These are phyloP conservation scores for Neobulgaria alba DNA, from an alignment of 2,329 filamentous ascomycete genomes.

Conservation along the genomic window DNA sequence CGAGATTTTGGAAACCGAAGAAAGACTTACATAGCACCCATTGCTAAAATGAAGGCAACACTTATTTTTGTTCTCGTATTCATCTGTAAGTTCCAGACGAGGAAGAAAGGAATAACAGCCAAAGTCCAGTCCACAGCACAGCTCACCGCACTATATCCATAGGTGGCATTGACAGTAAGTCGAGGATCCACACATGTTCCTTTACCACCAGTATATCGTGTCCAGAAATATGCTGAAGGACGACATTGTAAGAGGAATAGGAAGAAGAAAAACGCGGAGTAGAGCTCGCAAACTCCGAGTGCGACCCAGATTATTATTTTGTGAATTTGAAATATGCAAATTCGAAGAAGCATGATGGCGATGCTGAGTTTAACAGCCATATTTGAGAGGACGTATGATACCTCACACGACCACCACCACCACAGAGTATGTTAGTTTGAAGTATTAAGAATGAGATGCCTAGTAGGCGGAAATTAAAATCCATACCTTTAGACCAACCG, in stretches of 20 bases:
- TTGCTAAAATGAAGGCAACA: constrained; percentile 23
- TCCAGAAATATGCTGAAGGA: constrained; percentile 33
- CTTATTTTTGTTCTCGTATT: constrained; percentile 32
- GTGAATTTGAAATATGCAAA: constrained; percentile 27
- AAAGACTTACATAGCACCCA: constrained; percentile 32
- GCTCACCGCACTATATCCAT: constrained; percentile 33
- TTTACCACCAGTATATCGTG: constrained; percentile 25
- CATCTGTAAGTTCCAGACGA: constrained; percentile 36
- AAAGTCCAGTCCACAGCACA: constrained; percentile 34
- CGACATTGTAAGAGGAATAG: constrained; percentile 33
- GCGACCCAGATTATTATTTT: constrained; percentile 29
- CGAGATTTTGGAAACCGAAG: too few species aligned
- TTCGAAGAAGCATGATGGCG: constrained; percentile 33
- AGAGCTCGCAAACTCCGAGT: constrained; percentile 27
- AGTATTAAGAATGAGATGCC: neutral
- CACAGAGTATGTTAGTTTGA: too few species aligned
- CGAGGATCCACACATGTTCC: constrained; percentile 29
- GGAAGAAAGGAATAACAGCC: constrained; percentile 33
- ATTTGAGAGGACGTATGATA: constrained; percentile 33
- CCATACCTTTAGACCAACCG: constrained; percentile 25
- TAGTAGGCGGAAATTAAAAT: neutral
- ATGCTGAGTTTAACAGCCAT: constrained; percentile 33
- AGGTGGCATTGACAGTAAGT: constrained; percentile 29
- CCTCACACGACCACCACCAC: constrained; percentile 33
- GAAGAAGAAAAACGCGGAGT: constrained; percentile 31